phyloP scores from a whole-genome alignment of 2,329 filamentous ascomycete species.

The Colletotrichum theobromicola region DNA sequence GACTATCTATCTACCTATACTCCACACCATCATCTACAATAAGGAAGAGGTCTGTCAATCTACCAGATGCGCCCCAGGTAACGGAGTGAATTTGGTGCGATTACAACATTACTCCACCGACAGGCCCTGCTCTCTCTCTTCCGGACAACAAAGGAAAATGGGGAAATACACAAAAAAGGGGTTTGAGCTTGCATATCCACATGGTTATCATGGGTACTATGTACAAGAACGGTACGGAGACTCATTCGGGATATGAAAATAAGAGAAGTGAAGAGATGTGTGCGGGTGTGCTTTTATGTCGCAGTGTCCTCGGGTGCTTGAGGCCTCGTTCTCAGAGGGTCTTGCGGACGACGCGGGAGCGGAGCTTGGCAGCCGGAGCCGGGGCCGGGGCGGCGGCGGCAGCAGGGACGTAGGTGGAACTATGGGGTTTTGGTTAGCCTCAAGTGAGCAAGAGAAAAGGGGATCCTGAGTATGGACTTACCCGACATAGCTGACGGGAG shows the following conservation, averaged over 20 bases:
- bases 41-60: background rate
- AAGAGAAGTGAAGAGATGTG: background rate
- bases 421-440: background rate
- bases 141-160: background rate
- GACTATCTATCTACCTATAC: background rate
- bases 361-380: background rate
- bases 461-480: conserved; percentile 26
- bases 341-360: conserved; percentile 4
- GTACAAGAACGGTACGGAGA: conserved; percentile 6
- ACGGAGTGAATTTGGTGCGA: background rate
- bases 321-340: background rate
- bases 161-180: background rate
- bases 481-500: conserved; percentile 55
- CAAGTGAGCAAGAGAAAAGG: background rate
- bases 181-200: background rate
- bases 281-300: background rate
- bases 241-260: background rate
- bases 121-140: background rate
- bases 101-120: background rate
- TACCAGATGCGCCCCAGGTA: background rate
- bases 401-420: background rate
- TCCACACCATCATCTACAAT: background rate
- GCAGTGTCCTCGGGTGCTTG: background rate
- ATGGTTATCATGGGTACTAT: conserved; percentile 16
- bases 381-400: background rate